A percentile compares a stretch with the other conserved stretches of the same genome.
Conservation (phyloP, 345 rosid species). For the Camelina sativa region DNA sequence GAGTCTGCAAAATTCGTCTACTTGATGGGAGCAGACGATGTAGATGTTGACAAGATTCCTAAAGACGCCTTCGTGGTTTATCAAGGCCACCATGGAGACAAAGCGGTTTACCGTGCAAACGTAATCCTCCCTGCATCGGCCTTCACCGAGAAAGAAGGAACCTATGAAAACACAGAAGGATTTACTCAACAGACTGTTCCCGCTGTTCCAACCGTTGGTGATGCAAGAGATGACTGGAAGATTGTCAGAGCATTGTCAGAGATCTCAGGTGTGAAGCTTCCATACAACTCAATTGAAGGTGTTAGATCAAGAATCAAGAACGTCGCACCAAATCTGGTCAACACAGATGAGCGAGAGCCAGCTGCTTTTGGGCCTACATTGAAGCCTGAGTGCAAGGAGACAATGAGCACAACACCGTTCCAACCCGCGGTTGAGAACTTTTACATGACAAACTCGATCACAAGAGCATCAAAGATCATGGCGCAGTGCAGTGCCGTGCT, state of each 20-base stretch:
- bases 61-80: conserved; percentile 91
- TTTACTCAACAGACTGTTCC: conserved; percentile 87
- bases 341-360: conserved; percentile 75
- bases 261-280: conserved; percentile 74
- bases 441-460: conserved; percentile 94
- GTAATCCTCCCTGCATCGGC: conserved; percentile 93
- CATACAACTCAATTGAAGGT: conserved; percentile 72
- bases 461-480: conserved; percentile 98
- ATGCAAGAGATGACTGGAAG: conserved; percentile 98
- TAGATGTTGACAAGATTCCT: conserved; percentile 78
- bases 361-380: conserved; percentile 69
- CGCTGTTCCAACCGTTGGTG: conserved; percentile 97
- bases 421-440: conserved; percentile 67
- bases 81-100: conserved; percentile 98
- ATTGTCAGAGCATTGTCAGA: conserved; percentile 90
- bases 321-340: conserved; percentile 88
- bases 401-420: conserved; percentile 63
- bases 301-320: conserved; percentile 71
- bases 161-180: conserved; percentile 95
- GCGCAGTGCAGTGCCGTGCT: conserved; percentile 91
- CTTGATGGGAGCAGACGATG: conserved; percentile 97
- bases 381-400: conserved; percentile 56
- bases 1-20: conserved; percentile 86
- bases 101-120: conserved; percentile 83
- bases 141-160: conserved; percentile 93